phyloP scores from a whole-genome alignment of 2,329 filamentous ascomycete species.

The Reticulascus tulasneorum region DNA sequence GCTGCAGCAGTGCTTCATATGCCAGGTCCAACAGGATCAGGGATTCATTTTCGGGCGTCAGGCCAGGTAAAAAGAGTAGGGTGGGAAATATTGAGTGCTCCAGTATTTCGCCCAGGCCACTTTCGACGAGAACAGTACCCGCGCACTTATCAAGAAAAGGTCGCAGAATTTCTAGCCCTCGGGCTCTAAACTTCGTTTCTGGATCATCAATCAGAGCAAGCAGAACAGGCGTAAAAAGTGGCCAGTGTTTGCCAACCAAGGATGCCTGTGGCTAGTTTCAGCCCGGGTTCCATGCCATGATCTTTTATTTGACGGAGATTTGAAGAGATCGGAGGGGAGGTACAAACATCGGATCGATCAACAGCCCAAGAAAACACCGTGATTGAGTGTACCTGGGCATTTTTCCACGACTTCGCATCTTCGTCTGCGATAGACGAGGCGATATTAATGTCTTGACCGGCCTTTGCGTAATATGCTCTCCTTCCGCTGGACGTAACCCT shows the following conservation, averaged over 20 bases:
- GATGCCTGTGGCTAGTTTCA: constrained; percentile 25
- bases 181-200: constrained; percentile 45
- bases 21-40: constrained; percentile 58
- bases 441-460: constrained; percentile 14
- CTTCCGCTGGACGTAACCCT: constrained; percentile 55
- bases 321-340: constrained; percentile 11
- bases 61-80: constrained; percentile 69
- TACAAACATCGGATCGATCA: constrained; percentile 41
- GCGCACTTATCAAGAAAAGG: constrained; percentile 54
- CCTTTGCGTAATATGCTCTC: constrained; percentile 42
- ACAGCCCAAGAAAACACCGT: constrained; percentile 59
- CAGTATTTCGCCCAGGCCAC: constrained; percentile 65
- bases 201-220: constrained; percentile 66
- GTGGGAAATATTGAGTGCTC: constrained; percentile 66
- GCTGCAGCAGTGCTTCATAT: constrained; percentile 61
- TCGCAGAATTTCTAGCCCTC: constrained; percentile 52
- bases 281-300: neutral
- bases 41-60: constrained; percentile 72
- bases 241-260: constrained; percentile 57
- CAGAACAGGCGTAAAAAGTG: constrained; percentile 64
- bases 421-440: too few relatives aligned
- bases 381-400: constrained; percentile 1
- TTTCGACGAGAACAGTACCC: constrained; percentile 48
- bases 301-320: neutral
- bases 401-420: constrained; percentile 59